Conservation (phyloP, 495 filamentous ascomycete genomes). For the Hypoxylon intermedium region DNA sequence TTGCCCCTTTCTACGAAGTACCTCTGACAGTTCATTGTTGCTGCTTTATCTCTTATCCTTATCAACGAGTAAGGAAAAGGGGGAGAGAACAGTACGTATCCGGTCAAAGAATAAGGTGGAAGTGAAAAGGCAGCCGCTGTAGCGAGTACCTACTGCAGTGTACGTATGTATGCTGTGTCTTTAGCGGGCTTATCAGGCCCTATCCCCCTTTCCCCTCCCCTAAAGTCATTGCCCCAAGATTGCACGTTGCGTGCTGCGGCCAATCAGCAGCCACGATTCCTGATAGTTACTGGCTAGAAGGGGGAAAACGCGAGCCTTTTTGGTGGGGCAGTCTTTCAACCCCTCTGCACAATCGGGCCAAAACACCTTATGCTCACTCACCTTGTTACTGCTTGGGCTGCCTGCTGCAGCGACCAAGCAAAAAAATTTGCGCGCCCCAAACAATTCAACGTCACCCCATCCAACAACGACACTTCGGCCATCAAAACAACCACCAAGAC, state of each 20-base stretch:
- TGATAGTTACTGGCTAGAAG: constrained; percentile 19
- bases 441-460: constrained; percentile 72
- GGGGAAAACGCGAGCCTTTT: constrained; percentile 3
- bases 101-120: constrained; percentile 8
- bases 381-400: constrained; percentile 34
- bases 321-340: constrained; percentile 18
- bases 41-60: constrained; percentile 13
- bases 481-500: constrained; percentile 65
- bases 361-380: constrained; percentile 27
- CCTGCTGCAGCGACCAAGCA: constrained; percentile 38
- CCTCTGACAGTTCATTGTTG: constrained; percentile 14
- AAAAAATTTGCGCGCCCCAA: constrained; percentile 59
- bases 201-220: constrained; percentile 13
- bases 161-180: constrained; percentile 2
- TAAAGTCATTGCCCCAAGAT: constrained; percentile 28
- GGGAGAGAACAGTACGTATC: constrained; percentile 1
- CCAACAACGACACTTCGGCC: constrained; percentile 58
- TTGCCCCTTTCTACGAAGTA: not conserved
- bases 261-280: constrained; percentile 10
- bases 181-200: constrained; percentile 10
- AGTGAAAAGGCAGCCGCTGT: not conserved
- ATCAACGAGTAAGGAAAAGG: constrained; percentile 1
- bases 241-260: constrained; percentile 20
- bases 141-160: too few relatives aligned
- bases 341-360: constrained; percentile 33